Conservation (phyloP, 179 eudicot species). For the Silene vulgaris region DNA sequence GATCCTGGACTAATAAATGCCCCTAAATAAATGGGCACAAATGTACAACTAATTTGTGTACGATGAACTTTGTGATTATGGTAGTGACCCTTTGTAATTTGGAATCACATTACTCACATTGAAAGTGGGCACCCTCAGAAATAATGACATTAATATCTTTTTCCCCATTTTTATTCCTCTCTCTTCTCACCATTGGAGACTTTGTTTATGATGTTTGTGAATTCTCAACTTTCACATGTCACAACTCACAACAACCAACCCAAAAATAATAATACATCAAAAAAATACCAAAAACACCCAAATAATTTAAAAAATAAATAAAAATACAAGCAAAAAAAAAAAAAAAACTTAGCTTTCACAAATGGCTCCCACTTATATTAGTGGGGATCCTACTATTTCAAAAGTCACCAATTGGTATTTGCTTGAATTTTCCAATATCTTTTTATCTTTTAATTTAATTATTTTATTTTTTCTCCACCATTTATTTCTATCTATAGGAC, state of each 20-base stretch:
- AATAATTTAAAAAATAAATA: background rate
- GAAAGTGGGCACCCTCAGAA: slow-evolving; percentile 27
- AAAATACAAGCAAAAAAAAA: background rate
- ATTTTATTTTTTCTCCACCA: background rate
- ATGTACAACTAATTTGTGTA: no score
- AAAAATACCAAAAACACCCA: background rate
- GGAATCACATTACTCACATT: background rate
- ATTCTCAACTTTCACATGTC: slow-evolving; percentile 11
- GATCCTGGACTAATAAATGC: no score
- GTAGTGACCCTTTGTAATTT: no score
- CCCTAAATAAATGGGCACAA: no score
- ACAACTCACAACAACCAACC: background rate
- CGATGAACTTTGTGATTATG: no score
- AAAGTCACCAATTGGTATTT: slow-evolving; percentile 26
- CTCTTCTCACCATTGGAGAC: slow-evolving; percentile 28
- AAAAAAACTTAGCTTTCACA: slow-evolving; percentile 26
- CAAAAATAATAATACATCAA: no score
- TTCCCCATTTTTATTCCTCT: slow-evolving; percentile 2
- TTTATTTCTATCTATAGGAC: background rate
- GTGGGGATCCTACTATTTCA: slow-evolving; percentile 24
- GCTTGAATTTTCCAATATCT: background rate
- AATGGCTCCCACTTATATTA: slow-evolving; percentile 31
- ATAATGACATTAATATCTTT: background rate
- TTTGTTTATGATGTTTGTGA: slow-evolving; percentile 26
- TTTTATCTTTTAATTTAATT: background rate